Evolutionary conservation across 176 grass and related monocot species (phyloP), one percentile per base, ranked within the genome.

Genomic region (Aechmea fasciata): DNA sequence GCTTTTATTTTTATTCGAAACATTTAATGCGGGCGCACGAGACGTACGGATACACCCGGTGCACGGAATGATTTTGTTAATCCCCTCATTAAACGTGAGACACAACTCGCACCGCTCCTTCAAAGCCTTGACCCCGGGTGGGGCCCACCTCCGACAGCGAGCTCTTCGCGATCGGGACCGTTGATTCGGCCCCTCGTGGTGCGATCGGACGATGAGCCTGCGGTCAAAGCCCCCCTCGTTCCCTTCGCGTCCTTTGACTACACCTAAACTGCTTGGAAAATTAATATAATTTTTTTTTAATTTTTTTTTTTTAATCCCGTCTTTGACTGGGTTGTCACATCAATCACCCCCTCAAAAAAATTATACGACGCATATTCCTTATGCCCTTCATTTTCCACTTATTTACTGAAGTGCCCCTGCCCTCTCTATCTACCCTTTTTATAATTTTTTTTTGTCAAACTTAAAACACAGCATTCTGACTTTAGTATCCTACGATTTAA

Each of bases 261-360:
- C 70, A 84, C 69, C 70, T 68, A 66, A 79, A 84, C 51, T 12
- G 51, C 48, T 67, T 51, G 13, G 81, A 41, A 78, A 78, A 64
- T 3, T 74, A 78, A 74, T 55, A 54, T 71, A 6, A 6, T 8
- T 41, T 41, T 41, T 41, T 41, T 41, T 41, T 41, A 41, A 41
- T 1, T 41, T 41, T 33, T 33, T 33, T 33, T 33, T 41, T 41
- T 41, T 26, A 26, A 7, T 50, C 67, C 28, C 71, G 33, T 73
- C 67, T 83, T 84, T 84, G 82, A 84, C 82, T 53, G 33, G 9
- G 20, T 64, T 84, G 76, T 79, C 76, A 53, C 76, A 78, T 79
- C 65, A 54, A 18, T 6, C 13, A 23, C 66, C 9, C 19, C 48
- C 14, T 18, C 15, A 22, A 26, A 26, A 1, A 61, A 7, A 18